phyloP scores from a whole-genome alignment of 257 asterid genomes.

The Solanum ossicruentum region DNA sequence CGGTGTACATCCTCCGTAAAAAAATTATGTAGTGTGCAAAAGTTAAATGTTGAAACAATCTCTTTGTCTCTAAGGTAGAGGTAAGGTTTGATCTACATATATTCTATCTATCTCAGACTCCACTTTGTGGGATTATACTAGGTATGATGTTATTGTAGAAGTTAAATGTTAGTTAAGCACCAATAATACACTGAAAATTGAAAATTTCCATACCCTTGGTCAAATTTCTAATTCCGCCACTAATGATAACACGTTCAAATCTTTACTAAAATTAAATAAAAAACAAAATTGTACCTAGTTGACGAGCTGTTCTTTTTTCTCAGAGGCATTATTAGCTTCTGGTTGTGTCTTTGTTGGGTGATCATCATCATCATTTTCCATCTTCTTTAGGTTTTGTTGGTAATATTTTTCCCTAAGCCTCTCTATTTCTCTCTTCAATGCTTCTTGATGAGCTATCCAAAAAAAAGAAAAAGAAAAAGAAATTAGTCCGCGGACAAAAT shows the following conservation, averaged over 20 bases:
- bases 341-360: constrained; percentile 29
- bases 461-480: background rate
- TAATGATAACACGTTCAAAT: background rate
- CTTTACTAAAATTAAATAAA: background rate
- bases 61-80: background rate
- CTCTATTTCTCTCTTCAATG: constrained; percentile 86
- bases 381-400: constrained; percentile 62
- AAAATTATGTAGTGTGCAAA: background rate
- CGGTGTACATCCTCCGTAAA: rapidly evolving
- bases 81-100: background rate
- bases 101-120: rapidly evolving
- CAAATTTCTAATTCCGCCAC: background rate
- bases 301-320: constrained; percentile 54
- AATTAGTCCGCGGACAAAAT: background rate
- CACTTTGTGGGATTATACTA: background rate
- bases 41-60: background rate
- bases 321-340: constrained; percentile 15
- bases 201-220: rapidly evolving
- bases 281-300: constrained; percentile 10
- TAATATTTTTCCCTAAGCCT: constrained; percentile 69
- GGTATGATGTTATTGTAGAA: background rate
- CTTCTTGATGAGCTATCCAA: constrained; percentile 83
- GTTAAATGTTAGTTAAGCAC: background rate
- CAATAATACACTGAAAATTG: no score
- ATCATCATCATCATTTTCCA: constrained; percentile 24